Percentiles rank a stretch among this genome's conserved stretches.
These are phyloP conservation scores for Pichia thaimueangensis DNA, from an alignment of 805 yeast genomes.

Conservation along the genomic window DNA sequence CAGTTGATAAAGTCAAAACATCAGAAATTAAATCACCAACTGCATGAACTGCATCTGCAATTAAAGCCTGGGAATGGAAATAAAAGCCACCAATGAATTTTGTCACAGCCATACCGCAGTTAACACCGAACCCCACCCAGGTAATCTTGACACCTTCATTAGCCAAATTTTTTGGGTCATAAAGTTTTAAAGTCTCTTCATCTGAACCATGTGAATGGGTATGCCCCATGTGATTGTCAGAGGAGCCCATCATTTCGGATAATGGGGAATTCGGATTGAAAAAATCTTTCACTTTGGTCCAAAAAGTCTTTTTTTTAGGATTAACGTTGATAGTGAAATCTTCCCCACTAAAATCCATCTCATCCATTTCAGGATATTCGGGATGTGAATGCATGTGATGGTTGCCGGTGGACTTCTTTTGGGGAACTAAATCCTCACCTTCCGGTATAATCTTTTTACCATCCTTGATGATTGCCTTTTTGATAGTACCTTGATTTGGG, in stretches of 20 bases:
- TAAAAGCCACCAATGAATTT: slow-evolving; percentile 86
- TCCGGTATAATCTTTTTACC: slow-evolving; percentile 7
- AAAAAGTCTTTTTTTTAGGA: slow-evolving; percentile 17
- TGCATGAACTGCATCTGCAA: slow-evolving; percentile 95
- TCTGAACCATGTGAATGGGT: slow-evolving; percentile 35
- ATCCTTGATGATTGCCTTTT: slow-evolving; percentile 9
- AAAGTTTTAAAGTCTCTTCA: slow-evolving; percentile 40
- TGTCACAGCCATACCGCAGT: slow-evolving; percentile 77
- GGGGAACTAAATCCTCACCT: slow-evolving; percentile 5
- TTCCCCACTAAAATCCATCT: slow-evolving; percentile 25
- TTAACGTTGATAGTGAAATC: slow-evolving; percentile 23
- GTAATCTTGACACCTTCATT: slow-evolving; percentile 92
- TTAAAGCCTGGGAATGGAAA: slow-evolving; percentile 89
- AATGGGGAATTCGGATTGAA: slow-evolving; percentile 33
- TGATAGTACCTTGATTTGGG: slow-evolving; percentile 6
- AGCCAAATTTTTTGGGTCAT: slow-evolving; percentile 38
- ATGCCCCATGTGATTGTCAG: slow-evolving; percentile 15
- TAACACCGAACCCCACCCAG: slow-evolving; percentile 81
- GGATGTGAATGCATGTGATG: slow-evolving; percentile 28
- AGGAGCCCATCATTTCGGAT: slow-evolving; percentile 19
- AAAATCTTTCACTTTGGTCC: slow-evolving; percentile 28
- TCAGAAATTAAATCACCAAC: slow-evolving; percentile 87
- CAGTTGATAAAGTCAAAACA: slow-evolving; percentile 82
- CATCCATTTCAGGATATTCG: slow-evolving; percentile 23
- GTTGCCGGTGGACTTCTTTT: slow-evolving; percentile 14